Evolutionary conservation across 106 monocot species (phyloP).

Genomic region (Narthecium ossifragum): DNA sequence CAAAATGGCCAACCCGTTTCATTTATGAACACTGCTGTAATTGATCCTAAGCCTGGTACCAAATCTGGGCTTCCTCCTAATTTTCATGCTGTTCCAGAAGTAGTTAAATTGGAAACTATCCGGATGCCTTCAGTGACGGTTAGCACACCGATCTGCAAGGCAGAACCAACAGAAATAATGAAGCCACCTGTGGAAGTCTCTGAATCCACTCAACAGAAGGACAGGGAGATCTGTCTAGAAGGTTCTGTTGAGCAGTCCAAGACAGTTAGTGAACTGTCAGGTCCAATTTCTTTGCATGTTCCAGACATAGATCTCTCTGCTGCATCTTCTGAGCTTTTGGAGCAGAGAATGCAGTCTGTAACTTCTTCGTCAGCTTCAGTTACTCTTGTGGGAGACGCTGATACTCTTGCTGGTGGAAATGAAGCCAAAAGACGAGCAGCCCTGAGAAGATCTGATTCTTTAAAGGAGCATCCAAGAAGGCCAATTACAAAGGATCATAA

Average conservation of each 20-base stretch:
- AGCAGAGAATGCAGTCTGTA: slow-evolving; percentile 7
- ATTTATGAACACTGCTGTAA: slow-evolving; percentile 27
- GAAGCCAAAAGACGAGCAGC: slow-evolving; percentile 32
- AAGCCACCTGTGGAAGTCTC: slow-evolving; percentile 19
- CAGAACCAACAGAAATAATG: slow-evolving; percentile 19
- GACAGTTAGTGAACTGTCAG: slow-evolving; percentile 4
- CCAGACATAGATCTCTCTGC: neutral
- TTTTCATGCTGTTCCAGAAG: slow-evolving; percentile 19
- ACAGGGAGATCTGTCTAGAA: neutral
- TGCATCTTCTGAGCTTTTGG: slow-evolving; percentile 4
- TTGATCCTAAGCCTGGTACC: slow-evolving; percentile 12
- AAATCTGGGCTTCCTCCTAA: slow-evolving; percentile 21
- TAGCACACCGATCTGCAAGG: slow-evolving; percentile 24
- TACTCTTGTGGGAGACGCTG: slow-evolving; percentile 6
- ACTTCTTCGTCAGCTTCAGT: slow-evolving; percentile 1
- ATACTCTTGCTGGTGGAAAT: slow-evolving; percentile 8
- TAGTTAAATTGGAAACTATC: slow-evolving; percentile 18
- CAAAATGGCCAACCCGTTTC: slow-evolving; percentile 42
- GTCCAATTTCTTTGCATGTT: neutral
- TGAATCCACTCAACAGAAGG: slow-evolving; percentile 5
- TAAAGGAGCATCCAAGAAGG: slow-evolving; percentile 35
- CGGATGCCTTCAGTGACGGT: slow-evolving; percentile 24
- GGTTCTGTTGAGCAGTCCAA: slow-evolving; percentile 4
- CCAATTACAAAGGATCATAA: slow-evolving; percentile 25
- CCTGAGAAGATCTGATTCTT: slow-evolving; percentile 33